Evolutionary conservation across 306 rosid species (phyloP).

Genomic region (Rosa lucieae): DNA sequence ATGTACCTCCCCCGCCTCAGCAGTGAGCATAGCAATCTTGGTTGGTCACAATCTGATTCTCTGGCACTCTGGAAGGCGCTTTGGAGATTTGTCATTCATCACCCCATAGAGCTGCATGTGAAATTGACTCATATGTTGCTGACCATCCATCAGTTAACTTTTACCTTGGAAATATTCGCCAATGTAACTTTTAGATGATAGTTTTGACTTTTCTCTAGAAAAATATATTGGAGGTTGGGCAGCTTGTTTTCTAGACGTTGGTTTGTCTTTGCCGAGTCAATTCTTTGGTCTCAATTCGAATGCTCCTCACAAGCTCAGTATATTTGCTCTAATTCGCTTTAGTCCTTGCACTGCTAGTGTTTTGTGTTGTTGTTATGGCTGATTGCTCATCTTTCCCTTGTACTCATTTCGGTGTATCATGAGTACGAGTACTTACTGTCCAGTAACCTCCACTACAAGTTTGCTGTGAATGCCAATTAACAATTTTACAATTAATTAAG

Average conservation of each 20-base stretch:
- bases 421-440: background rate
- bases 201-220: background rate
- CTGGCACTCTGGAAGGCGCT: background rate
- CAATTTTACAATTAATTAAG: too few species aligned
- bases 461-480: background rate
- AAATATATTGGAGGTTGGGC: background rate
- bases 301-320: background rate
- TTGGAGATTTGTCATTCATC: conserved; percentile 3
- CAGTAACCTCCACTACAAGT: background rate
- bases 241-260: conserved; percentile 1
- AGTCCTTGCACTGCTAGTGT: background rate
- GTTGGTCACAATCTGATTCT: background rate
- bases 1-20: conserved; percentile 52
- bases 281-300: background rate
- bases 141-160: background rate
- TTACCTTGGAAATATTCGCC: background rate
- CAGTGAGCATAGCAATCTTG: conserved; percentile 34
- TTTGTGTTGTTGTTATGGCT: background rate
- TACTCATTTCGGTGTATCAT: background rate
- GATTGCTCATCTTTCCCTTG: background rate
- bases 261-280: background rate
- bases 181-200: background rate
- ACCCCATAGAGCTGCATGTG: background rate
- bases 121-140: background rate
- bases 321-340: background rate